These are phyloP conservation scores for Aspergillus olivimuriae DNA, from an alignment of 495 filamentous ascomycete genomes.

Conservation along the genomic window DNA sequence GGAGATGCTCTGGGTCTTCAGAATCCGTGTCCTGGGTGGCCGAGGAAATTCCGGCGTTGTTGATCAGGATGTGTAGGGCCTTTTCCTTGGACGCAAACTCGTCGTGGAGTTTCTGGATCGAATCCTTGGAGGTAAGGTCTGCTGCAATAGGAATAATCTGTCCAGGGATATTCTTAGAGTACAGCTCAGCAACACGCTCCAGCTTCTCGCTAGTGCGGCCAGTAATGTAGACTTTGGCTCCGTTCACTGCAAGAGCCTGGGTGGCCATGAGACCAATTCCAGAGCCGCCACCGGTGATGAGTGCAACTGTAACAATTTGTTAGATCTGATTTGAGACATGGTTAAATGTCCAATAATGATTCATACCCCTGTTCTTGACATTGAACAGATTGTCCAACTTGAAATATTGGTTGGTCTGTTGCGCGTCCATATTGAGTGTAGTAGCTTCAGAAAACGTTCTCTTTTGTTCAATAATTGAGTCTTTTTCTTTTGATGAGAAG, in stretches of 20 bases:
- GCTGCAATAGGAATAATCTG: conserved; percentile 50
- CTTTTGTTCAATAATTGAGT: too few species aligned
- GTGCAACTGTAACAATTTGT: conserved; percentile 33
- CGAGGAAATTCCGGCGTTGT: conserved; percentile 47
- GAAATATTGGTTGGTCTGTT: too few species aligned
- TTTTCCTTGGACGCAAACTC: conserved; percentile 39
- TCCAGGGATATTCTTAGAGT: conserved; percentile 40
- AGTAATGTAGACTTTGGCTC: conserved; percentile 54
- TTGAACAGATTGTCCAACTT: too few species aligned
- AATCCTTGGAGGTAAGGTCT: conserved; percentile 44
- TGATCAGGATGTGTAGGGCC: conserved; percentile 46
- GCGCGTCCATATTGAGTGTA: too few species aligned
- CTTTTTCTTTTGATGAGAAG: too few species aligned
- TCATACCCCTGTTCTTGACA: too few species aligned
- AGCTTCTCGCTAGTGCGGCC: conserved; percentile 53
- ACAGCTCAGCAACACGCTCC: conserved; percentile 40
- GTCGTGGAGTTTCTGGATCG: conserved; percentile 37
- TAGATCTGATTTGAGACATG: too few species aligned
- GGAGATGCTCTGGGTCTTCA: conserved; percentile 41
- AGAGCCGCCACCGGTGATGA: conserved; percentile 50
- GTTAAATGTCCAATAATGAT: too few species aligned
- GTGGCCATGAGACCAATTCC: conserved; percentile 48
- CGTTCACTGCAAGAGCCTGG: conserved; percentile 56
- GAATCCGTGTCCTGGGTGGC: conserved; percentile 26
- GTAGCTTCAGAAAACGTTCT: too few species aligned